Base-by-base conservation (phyloP, 2,329 filamentous ascomycete genomes). In the Neopestalotiopsis sp. region DNA sequence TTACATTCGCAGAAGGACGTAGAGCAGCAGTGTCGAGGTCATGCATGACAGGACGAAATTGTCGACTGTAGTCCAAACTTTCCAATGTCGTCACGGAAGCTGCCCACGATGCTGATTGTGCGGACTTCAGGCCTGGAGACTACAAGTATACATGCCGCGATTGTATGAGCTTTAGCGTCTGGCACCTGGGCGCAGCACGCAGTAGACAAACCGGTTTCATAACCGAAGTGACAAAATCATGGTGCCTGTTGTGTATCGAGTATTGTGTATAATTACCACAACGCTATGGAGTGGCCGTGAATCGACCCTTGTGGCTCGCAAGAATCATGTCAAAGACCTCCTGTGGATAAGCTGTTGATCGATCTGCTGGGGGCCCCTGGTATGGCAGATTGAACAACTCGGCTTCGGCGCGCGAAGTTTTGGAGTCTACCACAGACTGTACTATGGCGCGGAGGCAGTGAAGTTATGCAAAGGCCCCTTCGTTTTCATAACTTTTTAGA, bases 31-130 rank as follows among this genome's bases (percentile, higher is more conserved):
- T 52, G 45, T 52, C 45, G 45, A 24, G 45, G 45, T 52, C 45
- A 52, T 52, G 45, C 45, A 52, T 52, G 45, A 52, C 45, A 52
- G 45, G 17, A 52, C 14, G 45, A 20, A 20, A 52, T 52, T 52
- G 45, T 49, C 10, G 17, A n/a, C 14, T 49, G 45, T n/a, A 52
- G 45, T 17, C 45, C 17, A 52, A 17, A 52, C 45, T 7, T n/a
- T n/a, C 7, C 57, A 30, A 28, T 59, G 57, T 59, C 57, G 57
- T 59, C 57, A 59, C 24, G 30, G 57, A 59, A 59, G 57, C 57
- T 59, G 7, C 14, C 57, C 57, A 20, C 30, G 57, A 59, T 32
- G 9, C 20, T 28, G 57, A 20, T 59, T 10, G 13, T 59, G 57
- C 57, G 24, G 4, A 17, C 3, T 4, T n/a, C 17, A n/a, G 45